These are phyloP conservation scores for Dothideomycetes sp. DNA, from an alignment of 2,329 filamentous ascomycete genomes.

Conservation along the genomic window DNA sequence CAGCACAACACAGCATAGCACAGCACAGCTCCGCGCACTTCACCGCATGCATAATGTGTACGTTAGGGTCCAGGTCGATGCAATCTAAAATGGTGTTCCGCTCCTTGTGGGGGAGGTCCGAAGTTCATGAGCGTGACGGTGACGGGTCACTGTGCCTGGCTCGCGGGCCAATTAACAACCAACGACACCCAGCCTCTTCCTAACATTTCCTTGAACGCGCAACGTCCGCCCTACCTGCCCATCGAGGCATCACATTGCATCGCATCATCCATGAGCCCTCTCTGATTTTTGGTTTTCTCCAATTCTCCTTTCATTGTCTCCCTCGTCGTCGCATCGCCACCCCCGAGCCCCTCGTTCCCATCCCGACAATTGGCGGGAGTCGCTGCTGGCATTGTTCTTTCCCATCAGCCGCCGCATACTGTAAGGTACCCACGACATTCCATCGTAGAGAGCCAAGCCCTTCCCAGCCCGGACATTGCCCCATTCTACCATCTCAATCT, in stretches of 20 bases:
- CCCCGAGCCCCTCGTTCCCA: not conserved
- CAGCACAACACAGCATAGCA: too few species aligned
- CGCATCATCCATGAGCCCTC: not conserved
- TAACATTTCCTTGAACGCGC: not conserved
- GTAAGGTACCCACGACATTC: constrained; percentile 1
- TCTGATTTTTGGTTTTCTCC: not conserved
- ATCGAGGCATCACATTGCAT: not conserved
- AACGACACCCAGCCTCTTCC: not conserved
- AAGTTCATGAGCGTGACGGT: not conserved
- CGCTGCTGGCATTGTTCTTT: not conserved
- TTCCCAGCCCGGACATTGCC: not conserved
- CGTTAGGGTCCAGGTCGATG: too few species aligned
- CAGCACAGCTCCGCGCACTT: too few species aligned
- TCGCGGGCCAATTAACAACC: not conserved
- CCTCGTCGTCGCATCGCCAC: not conserved
- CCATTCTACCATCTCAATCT: not conserved
- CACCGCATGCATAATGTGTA: too few species aligned
- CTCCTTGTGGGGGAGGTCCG: not conserved
- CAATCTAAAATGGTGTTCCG: too few species aligned
- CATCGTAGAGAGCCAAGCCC: not conserved
- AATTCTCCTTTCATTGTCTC: not conserved
- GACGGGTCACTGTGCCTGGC: not conserved
- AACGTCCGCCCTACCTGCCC: not conserved
- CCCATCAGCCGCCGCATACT: not conserved
- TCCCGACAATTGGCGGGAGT: not conserved